Base-by-base conservation (phyloP, 2,329 filamentous ascomycete genomes). In the Mollisia scopiformis region DNA sequence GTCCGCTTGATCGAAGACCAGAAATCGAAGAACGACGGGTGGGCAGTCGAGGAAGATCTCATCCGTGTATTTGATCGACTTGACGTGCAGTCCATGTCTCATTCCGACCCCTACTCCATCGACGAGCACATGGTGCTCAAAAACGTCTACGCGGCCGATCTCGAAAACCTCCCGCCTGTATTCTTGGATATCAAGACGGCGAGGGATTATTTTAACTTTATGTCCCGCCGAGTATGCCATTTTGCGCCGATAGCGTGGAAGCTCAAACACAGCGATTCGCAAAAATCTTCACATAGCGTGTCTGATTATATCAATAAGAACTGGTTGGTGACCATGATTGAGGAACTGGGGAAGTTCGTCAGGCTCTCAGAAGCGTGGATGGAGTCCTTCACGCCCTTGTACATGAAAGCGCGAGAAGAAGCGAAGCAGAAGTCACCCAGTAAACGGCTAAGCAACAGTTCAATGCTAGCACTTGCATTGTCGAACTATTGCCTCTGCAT, bases 21-120 rank as follows among this genome's bases (percentile, higher is more conserved):
- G 35, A 27, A 55, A 19, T 25, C 27, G 35, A 41, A 16, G 21
- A 21, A 39, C 3, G 14, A n/a, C 35, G 31, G 31, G 16, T 4
- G 35, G 7, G 19, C 6, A 39, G 23, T 55, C 5, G 52, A 55
- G 11, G 52, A 55, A 21, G 52, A 55, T 16, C 23, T 55, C 19
- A 6, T 55, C 11, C 35, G 39, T 13, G 52, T 37, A 14, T 55
- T 55, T 28, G 39, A 39, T 16, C 43, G 52, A 33, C 35, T 55
- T 16, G 52, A 55, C n/a, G 39, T 55, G 2, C 52, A 55, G 23
- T 41, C 52, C 19, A 55, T 55, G 52, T 52, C 28, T 13, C 52
- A 55, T 21, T 21, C 25, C 27, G 52, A 55, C n/a, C 52, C 52
- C 14, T 55, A 43, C 21, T 43, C 52, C 3, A 5, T 55, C 5